Percentiles rank a stretch among this genome's conserved stretches.
Conservation (phyloP, 23 red algal genomes). For the Gracilariopsis chorda region DNA sequence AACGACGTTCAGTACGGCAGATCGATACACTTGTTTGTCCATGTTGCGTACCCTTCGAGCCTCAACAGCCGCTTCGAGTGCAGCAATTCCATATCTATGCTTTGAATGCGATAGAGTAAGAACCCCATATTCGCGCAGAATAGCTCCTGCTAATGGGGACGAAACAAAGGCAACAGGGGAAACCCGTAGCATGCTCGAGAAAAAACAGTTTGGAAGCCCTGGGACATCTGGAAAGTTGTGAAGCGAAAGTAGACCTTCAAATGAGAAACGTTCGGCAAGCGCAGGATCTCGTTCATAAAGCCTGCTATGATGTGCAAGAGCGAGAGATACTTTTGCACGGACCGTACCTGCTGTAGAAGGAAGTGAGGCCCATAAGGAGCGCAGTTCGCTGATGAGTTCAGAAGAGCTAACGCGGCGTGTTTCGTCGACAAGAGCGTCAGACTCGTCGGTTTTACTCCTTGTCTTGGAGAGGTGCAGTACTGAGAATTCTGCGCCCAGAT, state of each 20-base stretch:
- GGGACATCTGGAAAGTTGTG: constrained; percentile 4
- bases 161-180: constrained; percentile 52
- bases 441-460: background rate
- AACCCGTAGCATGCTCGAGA: constrained; percentile 16
- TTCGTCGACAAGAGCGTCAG: constrained; percentile 49
- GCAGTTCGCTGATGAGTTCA: constrained; percentile 54
- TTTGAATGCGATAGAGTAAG: constrained; percentile 50
- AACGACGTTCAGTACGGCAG: constrained; percentile 31
- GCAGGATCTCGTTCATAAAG: constrained; percentile 28
- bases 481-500: constrained; percentile 11
- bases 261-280: constrained; percentile 68
- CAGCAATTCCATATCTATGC: constrained; percentile 70
- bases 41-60: constrained; percentile 29
- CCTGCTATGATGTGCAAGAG: constrained; percentile 48
- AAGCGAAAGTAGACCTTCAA: constrained; percentile 54
- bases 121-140: constrained; percentile 52
- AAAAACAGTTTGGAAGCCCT: constrained; percentile 43
- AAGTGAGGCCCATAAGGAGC: constrained; percentile 44
- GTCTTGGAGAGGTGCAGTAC: constrained; percentile 29
- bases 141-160: constrained; percentile 33
- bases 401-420: constrained; percentile 51
- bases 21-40: constrained; percentile 29
- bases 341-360: constrained; percentile 36
- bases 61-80: constrained; percentile 60
- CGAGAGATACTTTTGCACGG: constrained; percentile 46